phyloP scores from a whole-genome alignment of 2,329 filamentous ascomycete genomes.

The Penicillium capsulatum region DNA sequence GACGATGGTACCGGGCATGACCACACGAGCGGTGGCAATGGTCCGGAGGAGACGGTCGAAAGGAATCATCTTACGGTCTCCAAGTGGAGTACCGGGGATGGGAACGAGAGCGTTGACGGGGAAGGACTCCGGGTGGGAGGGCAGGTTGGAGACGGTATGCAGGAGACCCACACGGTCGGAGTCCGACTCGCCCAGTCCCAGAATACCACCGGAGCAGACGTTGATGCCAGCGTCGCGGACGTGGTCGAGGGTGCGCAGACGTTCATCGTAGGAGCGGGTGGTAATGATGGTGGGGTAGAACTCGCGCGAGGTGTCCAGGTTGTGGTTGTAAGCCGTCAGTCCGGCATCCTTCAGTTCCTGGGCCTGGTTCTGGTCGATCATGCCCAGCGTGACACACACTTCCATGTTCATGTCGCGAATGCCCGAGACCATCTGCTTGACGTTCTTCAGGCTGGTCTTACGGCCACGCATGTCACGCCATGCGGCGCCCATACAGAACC shows the following conservation, averaged over 20 bases:
- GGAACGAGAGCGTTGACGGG: slow-evolving; percentile 88
- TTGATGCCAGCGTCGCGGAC: slow-evolving; percentile 83
- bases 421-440: slow-evolving; percentile 79
- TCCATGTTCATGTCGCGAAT: slow-evolving; percentile 82
- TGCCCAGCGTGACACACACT: slow-evolving; percentile 86
- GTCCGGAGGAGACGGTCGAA: slow-evolving; percentile 78
- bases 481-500: slow-evolving; percentile 93
- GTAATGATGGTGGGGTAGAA: slow-evolving; percentile 85
- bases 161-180: slow-evolving; percentile 78
- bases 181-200: slow-evolving; percentile 75
- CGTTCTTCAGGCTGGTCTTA: slow-evolving; percentile 75
- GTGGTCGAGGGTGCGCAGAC: slow-evolving; percentile 70
- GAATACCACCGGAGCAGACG: slow-evolving; percentile 84
- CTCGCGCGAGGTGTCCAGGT: slow-evolving; percentile 84
- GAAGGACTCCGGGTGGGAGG: slow-evolving; percentile 81
- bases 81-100: slow-evolving; percentile 83
- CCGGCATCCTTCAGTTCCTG: slow-evolving; percentile 77
- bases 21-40: slow-evolving; percentile 74
- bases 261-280: slow-evolving; percentile 81
- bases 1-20: slow-evolving; percentile 83
- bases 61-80: slow-evolving; percentile 65
- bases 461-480: slow-evolving; percentile 93
- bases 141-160: slow-evolving; percentile 75
- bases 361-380: slow-evolving; percentile 80
- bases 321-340: slow-evolving; percentile 90